Percentiles rank a stretch among this genome's conserved stretches.
phyloP scores from a whole-genome alignment of 805 yeast species.

The Starmerella vaccinii region DNA sequence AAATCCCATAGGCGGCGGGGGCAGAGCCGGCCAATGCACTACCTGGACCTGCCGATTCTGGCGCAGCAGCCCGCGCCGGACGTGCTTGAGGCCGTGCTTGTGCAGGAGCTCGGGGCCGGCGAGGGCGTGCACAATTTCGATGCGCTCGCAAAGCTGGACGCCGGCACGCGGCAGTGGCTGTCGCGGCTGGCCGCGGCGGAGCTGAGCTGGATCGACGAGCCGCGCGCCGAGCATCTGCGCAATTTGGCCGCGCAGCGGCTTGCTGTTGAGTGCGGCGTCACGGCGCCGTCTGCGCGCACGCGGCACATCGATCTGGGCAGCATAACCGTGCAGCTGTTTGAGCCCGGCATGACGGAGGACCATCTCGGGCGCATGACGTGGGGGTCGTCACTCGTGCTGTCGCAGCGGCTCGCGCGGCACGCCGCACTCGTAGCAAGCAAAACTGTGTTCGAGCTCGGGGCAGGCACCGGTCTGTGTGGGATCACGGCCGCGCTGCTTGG shows the following conservation, averaged over 20 bases:
- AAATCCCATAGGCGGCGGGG: neutral
- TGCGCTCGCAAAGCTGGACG: conserved; percentile 15
- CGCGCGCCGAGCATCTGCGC: conserved; percentile 34
- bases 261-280: conserved; percentile 74
- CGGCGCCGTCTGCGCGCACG: conserved; percentile 64
- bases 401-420: conserved; percentile 38
- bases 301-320: conserved; percentile 47
- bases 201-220: conserved; percentile 39
- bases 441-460: conserved; percentile 58
- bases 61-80: conserved; percentile 18
- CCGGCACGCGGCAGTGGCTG: conserved; percentile 30
- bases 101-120: conserved; percentile 4
- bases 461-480: conserved; percentile 92
- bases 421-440: conserved; percentile 27
- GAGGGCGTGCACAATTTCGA: conserved; percentile 19
- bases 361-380: conserved; percentile 87
- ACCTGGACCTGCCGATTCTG: conserved; percentile 29
- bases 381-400: conserved; percentile 78
- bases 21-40: conserved; percentile 16
- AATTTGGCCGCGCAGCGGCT: conserved; percentile 53
- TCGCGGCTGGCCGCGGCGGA: conserved; percentile 27
- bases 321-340: conserved; percentile 40
- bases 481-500: conserved; percentile 54
- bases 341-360: conserved; percentile 81
- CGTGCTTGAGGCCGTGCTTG: conserved; percentile 17